A percentile compares a stretch with the other conserved stretches of the same genome.
Evolutionary conservation across 2,329 filamentous ascomycete species (phyloP).

Genomic region (Cladophialophora chaetospira): DNA sequence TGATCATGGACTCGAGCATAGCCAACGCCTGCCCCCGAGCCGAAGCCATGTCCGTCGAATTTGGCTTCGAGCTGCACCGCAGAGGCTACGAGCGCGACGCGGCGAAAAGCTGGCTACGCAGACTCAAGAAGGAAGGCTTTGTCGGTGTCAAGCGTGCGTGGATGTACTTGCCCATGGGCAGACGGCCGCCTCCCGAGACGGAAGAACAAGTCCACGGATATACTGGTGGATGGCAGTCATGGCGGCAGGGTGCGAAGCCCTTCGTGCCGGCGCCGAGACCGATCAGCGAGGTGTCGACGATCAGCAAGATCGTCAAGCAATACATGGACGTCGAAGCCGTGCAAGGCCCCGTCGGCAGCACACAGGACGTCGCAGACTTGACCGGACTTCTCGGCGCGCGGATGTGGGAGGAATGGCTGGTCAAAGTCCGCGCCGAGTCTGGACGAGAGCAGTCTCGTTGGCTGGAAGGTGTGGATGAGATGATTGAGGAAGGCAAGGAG

Average conservation of each 20-base stretch:
- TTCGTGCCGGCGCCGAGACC: slow-evolving; percentile 34
- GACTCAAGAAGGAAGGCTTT: slow-evolving; percentile 76
- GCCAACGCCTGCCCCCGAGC: slow-evolving; percentile 79
- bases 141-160: slow-evolving; percentile 79
- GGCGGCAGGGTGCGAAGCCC: slow-evolving; percentile 30
- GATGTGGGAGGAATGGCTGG: slow-evolving; percentile 95
- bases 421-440: slow-evolving; percentile 81
- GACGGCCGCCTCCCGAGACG: slow-evolving; percentile 37
- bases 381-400: slow-evolving; percentile 82
- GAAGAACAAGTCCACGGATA: slow-evolving; percentile 32
- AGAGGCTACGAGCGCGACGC: slow-evolving; percentile 86
- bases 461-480: slow-evolving; percentile 56
- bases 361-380: slow-evolving; percentile 70
- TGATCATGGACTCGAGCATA: slow-evolving; percentile 84
- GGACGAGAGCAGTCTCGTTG: slow-evolving; percentile 59
- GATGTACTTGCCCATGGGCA: slow-evolving; percentile 84
- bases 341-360: slow-evolving; percentile 62
- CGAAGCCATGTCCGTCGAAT: slow-evolving; percentile 84
- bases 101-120: slow-evolving; percentile 76
- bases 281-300: slow-evolving; percentile 32
- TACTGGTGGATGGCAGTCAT: slow-evolving; percentile 49
- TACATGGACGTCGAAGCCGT: slow-evolving; percentile 60
- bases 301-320: slow-evolving; percentile 33
- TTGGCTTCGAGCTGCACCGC: slow-evolving; percentile 84
- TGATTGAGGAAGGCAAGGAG: slow-evolving; percentile 63